Percentiles rank a stretch among this genome's conserved stretches.
These are phyloP conservation scores for Lachancea lanzarotensis DNA, from an alignment of 805 yeast genomes.

Conservation along the genomic window DNA sequence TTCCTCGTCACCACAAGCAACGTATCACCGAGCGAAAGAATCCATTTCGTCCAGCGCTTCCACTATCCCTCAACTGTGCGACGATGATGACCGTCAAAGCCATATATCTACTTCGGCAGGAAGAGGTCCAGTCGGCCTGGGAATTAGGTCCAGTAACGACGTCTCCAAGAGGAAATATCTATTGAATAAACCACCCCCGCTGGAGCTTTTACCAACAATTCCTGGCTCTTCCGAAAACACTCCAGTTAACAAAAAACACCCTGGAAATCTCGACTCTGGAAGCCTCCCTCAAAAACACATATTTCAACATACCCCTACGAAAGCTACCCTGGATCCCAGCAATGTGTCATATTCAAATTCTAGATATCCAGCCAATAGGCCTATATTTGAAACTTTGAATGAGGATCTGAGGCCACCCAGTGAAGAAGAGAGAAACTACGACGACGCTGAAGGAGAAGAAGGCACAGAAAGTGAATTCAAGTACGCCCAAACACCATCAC, in stretches of 20 bases:
- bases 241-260: conserved; percentile 13
- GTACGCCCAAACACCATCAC: conserved; percentile 39
- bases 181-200: conserved; percentile 13
- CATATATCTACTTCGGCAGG: not conserved
- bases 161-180: conserved; percentile 1
- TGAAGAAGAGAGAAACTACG: conserved; percentile 6
- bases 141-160: not conserved
- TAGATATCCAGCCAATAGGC: not conserved
- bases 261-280: not conserved
- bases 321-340: conserved; percentile 2
- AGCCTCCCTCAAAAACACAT: conserved; percentile 25
- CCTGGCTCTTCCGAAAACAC: conserved; percentile 29
- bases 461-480: conserved; percentile 32
- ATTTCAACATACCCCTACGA: conserved; percentile 28
- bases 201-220: conserved; percentile 23
- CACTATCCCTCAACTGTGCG: conserved; percentile 25
- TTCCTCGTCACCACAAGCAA: conserved; percentile 10
- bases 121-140: conserved; percentile 1
- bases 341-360: not conserved
- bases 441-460: conserved; percentile 9
- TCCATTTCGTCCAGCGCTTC: conserved; percentile 29
- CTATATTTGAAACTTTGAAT: conserved; percentile 14
- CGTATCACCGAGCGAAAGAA: conserved; percentile 21
- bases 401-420: conserved; percentile 14
- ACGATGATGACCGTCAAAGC: conserved; percentile 15